Conservation (phyloP, 78 protist species). For the Reticulomyxa filosa region DNA sequence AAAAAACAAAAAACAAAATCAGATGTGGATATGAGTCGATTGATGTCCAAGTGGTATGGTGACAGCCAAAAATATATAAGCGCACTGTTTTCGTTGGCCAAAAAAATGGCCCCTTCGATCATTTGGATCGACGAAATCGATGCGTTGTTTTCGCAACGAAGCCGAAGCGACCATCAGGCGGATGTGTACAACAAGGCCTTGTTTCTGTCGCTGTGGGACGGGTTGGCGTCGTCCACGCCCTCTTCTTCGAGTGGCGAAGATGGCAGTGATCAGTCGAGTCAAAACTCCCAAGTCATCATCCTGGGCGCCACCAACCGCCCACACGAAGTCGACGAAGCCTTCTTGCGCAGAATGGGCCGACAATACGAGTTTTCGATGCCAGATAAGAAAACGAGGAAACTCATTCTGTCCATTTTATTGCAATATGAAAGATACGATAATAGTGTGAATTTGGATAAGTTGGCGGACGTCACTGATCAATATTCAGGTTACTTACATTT, state of each 20-base stretch:
- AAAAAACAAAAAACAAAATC: too few species aligned
- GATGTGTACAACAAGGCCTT: neutral
- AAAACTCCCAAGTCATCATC: neutral
- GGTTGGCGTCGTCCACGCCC: neutral
- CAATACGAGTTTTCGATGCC: neutral
- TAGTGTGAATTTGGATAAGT: too few species aligned
- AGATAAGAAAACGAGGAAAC: neutral
- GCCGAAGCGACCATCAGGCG: neutral
- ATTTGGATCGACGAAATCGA: slow-evolving; percentile 5
- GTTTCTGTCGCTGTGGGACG: slow-evolving; percentile 3
- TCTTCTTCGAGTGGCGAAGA: too few species aligned
- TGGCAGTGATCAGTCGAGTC: too few species aligned
- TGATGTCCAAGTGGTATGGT: too few species aligned
- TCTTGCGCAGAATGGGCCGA: neutral
- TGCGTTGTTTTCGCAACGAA: neutral
- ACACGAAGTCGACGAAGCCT: neutral
- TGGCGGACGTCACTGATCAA: too few species aligned
- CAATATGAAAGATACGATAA: too few species aligned
- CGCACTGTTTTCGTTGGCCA: neutral
- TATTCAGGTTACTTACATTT: too few species aligned
- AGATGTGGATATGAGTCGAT: too few species aligned
- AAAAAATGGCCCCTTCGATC: neutral
- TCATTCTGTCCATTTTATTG: neutral
- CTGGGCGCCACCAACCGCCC: slow-evolving; percentile 5
- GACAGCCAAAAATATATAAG: too few species aligned